Base-by-base conservation (phyloP, 1,284 basidiomycete genomes). In the Butyriboletus regius region DNA sequence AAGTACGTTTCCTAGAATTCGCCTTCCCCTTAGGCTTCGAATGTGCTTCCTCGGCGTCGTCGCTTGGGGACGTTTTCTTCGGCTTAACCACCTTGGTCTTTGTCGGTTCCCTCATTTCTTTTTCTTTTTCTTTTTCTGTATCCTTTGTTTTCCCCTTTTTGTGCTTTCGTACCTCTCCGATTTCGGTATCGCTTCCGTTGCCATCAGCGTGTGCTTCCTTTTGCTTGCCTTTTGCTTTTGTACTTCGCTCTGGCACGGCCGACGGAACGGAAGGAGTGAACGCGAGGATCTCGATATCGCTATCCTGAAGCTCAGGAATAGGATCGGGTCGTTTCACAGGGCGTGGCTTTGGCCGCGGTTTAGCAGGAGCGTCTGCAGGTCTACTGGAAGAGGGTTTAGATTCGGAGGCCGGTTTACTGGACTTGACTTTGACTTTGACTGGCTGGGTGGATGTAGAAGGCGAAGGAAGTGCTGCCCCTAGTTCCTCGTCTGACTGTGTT, bases 41-140 rank as follows among this genome's bases (percentile, higher is more conserved):
- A 20, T 26, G 48, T 1, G 46, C 35, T 29, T 54, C 47, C n/a
- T 57, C 52, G 14, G 46, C 28, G 20, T 59, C 50, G n/a, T 61
- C 60, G n/a, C 39, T 54, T 2, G 50, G 45, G 36, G 50, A 34
- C 1, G 32, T 24, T 54, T 65, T 67, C 56, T 64, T 69, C 33
- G 40, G 32, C 46, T 49, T 61, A 15, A 32, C 22, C 28, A 24
- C 40, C 46, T 61, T 66, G 1, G 36, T 10, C 49, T 63, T 68
- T 24, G 46, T 50, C 20, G 56, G 51, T 32, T 52, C 62, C 44
- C 58, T 59, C 24, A 60, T 22, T 22, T 22, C 22, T 22, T 22
- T 58, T 58, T 70, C 53, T n/a, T 12, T n/a, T 13, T 70, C 33
- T 60, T 64, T 61, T 71, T 72, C 44, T 56, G 58, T 41, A 56